Evolutionary conservation across 2,329 filamentous ascomycete species (phyloP), one percentile per base, ranked within the genome.

Genomic region (Alternaria tenuissima): DNA sequence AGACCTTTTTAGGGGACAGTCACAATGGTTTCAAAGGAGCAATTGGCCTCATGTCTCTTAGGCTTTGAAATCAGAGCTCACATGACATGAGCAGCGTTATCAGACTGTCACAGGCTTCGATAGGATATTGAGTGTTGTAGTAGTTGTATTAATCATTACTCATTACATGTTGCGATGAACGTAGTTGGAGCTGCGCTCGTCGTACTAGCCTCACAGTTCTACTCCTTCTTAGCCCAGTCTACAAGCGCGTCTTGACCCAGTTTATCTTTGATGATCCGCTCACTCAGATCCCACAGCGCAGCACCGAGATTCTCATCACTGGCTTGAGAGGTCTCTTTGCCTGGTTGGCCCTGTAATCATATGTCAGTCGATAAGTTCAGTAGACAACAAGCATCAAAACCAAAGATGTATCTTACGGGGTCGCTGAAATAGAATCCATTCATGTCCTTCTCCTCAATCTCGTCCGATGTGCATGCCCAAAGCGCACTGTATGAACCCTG

Each of bases 381-480:
- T 12, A 52, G 20, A 12, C 7, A 26, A 26, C 24, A 26, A 26
- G 24, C 24, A 26, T 26, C 24, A 26, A 26, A 26, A 26, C 24
- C 24, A 6, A 24, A 38, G 5, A 18, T 22, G 5, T 3, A 36
- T 34, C 49, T 41, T 32, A 43, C 68, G 0, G 74, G 78, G 49
- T 82, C 80, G 5, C 57, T 74, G 52, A 82, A 81, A 61, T 83
- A 83, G 7, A 68, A 78, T 0, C 81, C 81, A 48, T 83, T 83
- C 69, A 77, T 68, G 5, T 78, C 68, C 59, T 81, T 79, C 57
- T 83, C 71, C 36, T 82, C 78, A 1, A 83, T 71, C 42, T 80
- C 78, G 0, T 79, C 72, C 5, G 76, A 75, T 4, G 80, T 82
- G 39, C 81, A 67, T 0, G 81, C 74, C 57, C 67, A 74, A 41